Evolutionary conservation across 2,329 filamentous ascomycete genomes (phyloP).

Genomic region (Xylaria hypoxylon): DNA sequence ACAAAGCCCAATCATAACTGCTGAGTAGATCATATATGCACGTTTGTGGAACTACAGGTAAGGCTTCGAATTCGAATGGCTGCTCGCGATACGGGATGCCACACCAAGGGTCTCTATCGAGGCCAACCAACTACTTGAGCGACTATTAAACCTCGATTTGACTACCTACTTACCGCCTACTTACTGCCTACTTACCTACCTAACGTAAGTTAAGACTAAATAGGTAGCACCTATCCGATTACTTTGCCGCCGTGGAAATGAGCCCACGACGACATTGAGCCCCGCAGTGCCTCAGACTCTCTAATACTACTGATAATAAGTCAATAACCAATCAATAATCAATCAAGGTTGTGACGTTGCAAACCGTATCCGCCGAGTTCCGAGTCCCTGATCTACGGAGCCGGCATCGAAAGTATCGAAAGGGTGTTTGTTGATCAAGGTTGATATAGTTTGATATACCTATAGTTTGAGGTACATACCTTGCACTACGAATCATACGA

Average conservation of each 20-base stretch:
- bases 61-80: conserved; percentile 11
- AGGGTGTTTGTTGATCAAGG: conserved; percentile 24
- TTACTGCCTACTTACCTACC: too few species aligned
- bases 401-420: conserved; percentile 36
- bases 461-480: conserved; percentile 32
- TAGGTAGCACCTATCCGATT: background rate
- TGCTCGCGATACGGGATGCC: conserved; percentile 3
- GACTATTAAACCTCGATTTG: background rate
- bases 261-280: background rate
- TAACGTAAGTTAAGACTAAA: background rate
- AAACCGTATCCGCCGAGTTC: conserved; percentile 43
- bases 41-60: conserved; percentile 20
- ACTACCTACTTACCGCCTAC: too few species aligned
- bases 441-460: conserved; percentile 33
- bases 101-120: conserved; percentile 6
- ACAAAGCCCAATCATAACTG: conserved; percentile 9
- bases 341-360: conserved; percentile 40
- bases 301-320: too few species aligned
- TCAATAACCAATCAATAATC: too few species aligned
- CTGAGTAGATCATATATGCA: conserved; percentile 26
- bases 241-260: background rate
- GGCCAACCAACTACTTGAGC: background rate
- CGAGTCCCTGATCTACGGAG: conserved; percentile 49
- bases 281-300: conserved; percentile 27
- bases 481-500: conserved; percentile 28